These are phyloP conservation scores for Yamadazyma pseudoaaseri DNA, from an alignment of 1,139 yeast genomes.

Conservation along the genomic window DNA sequence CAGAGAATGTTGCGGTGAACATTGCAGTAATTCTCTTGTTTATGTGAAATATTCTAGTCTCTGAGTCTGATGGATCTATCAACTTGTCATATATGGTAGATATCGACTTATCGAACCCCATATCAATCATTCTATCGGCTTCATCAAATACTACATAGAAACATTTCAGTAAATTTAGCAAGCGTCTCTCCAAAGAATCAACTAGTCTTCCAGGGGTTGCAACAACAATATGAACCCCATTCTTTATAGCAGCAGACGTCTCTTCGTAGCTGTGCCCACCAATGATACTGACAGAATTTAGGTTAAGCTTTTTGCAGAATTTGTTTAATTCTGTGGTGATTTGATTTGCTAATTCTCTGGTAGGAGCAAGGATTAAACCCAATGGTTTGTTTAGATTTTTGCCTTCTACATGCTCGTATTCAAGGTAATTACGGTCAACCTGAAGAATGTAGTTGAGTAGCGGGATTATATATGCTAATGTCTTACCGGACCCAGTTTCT, in stretches of 20 bases:
- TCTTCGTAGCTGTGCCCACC: constrained; percentile 90
- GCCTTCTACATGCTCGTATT: constrained; percentile 32
- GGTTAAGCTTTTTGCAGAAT: constrained; percentile 41
- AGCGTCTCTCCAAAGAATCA: constrained; percentile 71
- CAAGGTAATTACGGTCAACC: constrained; percentile 35
- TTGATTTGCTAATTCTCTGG: constrained; percentile 91
- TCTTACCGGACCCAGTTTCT: constrained; percentile 95
- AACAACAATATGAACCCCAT: constrained; percentile 78
- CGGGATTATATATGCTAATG: constrained; percentile 81
- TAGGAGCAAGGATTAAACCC: constrained; percentile 83
- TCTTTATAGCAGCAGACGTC: constrained; percentile 56
- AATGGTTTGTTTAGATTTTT: constrained; percentile 32
- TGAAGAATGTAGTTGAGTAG: constrained; percentile 54
- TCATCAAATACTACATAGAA: constrained; percentile 81
- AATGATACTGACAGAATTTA: constrained; percentile 65
- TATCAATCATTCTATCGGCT: constrained; percentile 92
- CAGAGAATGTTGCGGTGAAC: constrained; percentile 94
- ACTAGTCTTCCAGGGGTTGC: constrained; percentile 93
- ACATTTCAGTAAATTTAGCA: constrained; percentile 60
- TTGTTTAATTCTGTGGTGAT: constrained; percentile 65
- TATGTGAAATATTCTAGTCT: constrained; percentile 28
- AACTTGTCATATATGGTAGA: constrained; percentile 52
- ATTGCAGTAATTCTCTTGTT: constrained; percentile 56
- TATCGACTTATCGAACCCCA: constrained; percentile 88
- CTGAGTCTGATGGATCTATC: constrained; percentile 32